Evolutionary conservation across 768 basidiomycete species (phyloP).

Genomic region (Mycena vulgaris): DNA sequence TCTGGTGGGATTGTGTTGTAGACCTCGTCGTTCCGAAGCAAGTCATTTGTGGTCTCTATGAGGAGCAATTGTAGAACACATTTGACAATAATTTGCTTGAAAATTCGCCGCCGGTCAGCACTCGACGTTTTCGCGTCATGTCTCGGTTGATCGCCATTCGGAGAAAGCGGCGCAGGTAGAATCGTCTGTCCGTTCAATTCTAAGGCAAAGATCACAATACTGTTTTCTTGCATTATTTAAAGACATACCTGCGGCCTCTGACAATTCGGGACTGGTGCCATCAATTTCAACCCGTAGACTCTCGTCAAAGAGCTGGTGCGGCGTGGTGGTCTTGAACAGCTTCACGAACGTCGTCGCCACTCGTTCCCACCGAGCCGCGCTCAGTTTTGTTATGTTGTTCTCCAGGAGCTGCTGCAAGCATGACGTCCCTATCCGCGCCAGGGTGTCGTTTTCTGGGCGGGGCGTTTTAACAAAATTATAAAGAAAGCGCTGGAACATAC

Average conservation of each 20-base stretch:
- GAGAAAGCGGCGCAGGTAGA: constrained; percentile 91
- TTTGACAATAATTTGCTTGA: constrained; percentile 99
- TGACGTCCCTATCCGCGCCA: constrained; percentile 97
- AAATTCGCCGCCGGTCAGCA: constrained; percentile 84
- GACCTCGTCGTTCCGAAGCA: constrained; percentile 92
- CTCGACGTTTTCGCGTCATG: constrained; percentile 68
- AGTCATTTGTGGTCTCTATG: constrained; percentile 97
- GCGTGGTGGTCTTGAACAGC: constrained; percentile 97
- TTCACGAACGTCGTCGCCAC: constrained; percentile 94
- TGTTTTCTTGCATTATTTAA: background rate
- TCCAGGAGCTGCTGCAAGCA: constrained; percentile 97
- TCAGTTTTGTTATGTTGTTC: constrained; percentile 91
- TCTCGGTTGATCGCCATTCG: constrained; percentile 70
- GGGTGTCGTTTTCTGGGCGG: constrained; percentile 95
- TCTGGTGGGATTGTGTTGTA: constrained; percentile 96
- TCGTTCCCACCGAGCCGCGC: constrained; percentile 88
- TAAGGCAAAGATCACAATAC: constrained; percentile 41
- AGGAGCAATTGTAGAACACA: constrained; percentile 96
- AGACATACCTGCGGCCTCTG: constrained; percentile 61
- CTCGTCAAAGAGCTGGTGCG: constrained; percentile 97
- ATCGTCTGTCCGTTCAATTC: constrained; percentile 79
- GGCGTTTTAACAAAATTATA: constrained; percentile 19
- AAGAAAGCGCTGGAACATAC: constrained; percentile 55
- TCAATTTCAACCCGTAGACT: constrained; percentile 89
- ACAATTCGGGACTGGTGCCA: constrained; percentile 65